These are phyloP conservation scores for Zygosaccharomyces pseudobailii DNA, from an alignment of 1,139 yeast species.

Conservation along the genomic window DNA sequence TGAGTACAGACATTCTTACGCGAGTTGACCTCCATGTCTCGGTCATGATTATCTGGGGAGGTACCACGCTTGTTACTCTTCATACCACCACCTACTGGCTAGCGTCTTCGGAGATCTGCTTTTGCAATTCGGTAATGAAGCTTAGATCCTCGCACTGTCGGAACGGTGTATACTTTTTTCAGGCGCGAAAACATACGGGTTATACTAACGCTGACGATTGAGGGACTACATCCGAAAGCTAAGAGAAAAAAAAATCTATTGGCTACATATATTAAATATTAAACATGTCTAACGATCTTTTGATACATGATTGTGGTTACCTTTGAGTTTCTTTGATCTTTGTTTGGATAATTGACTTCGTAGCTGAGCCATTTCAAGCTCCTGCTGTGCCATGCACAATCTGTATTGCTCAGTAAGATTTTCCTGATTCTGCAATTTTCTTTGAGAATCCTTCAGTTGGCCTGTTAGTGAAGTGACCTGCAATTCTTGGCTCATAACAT, in stretches of 20 bases:
- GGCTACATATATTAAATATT: neutral
- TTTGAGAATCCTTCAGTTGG: conserved; percentile 9
- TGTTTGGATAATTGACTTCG: neutral
- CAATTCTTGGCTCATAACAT: conserved; percentile 18
- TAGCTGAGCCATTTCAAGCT: conserved; percentile 2
- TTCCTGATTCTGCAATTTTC: conserved; percentile 1
- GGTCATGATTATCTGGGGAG: neutral
- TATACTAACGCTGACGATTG: no score
- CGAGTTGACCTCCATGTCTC: neutral
- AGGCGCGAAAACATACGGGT: neutral
- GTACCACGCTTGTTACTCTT: neutral
- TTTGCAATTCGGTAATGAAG: neutral
- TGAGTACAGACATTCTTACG: neutral
- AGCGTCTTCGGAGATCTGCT: neutral
- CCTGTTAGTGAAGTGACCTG: conserved; percentile 22
- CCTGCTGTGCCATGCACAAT: conserved; percentile 6
- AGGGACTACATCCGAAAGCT: neutral
- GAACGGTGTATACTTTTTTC: neutral
- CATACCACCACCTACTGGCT: neutral
- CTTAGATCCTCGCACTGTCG: neutral
- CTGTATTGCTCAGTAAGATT: conserved; percentile 5
- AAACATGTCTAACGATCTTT: neutral
- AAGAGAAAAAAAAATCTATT: neutral
- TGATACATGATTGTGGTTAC: neutral
- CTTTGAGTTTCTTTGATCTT: neutral